These are phyloP conservation scores for Colletotrichum sp. DNA, from an alignment of 2,329 filamentous ascomycete species.

Conservation along the genomic window DNA sequence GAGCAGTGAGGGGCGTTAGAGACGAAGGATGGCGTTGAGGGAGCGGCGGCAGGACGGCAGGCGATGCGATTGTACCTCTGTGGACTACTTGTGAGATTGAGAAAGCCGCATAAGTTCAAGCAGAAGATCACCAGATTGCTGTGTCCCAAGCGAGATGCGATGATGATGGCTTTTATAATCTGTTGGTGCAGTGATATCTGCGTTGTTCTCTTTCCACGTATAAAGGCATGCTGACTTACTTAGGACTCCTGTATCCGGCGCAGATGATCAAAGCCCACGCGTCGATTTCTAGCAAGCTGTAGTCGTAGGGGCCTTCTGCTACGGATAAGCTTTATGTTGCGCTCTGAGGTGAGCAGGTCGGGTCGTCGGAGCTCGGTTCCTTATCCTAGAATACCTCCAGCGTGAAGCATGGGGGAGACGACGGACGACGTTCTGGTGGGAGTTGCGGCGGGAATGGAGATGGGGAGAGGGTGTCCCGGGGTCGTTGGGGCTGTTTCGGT, in stretches of 20 bases:
- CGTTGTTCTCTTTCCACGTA: not conserved
- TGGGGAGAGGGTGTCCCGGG: fast-evolving
- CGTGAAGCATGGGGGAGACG: not conserved
- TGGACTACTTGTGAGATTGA: not conserved
- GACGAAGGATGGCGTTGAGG: fast-evolving
- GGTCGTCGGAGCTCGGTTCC: fast-evolving
- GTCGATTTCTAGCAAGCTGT: no score
- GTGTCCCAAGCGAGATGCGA: not conserved
- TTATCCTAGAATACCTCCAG: fast-evolving
- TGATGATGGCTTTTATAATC: not conserved
- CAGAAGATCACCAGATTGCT: not conserved
- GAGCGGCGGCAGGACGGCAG: not conserved
- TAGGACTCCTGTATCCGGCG: not conserved
- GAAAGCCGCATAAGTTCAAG: not conserved
- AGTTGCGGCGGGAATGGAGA: fast-evolving
- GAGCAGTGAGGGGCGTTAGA: not conserved
- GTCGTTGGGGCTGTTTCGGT: not conserved
- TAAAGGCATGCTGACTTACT: fast-evolving
- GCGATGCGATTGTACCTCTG: fast-evolving
- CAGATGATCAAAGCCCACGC: fast-evolving
- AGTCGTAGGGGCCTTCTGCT: no score
- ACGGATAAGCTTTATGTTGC: not conserved
- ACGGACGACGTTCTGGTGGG: fast-evolving
- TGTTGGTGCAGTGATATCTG: not conserved
- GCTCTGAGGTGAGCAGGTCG: not conserved